Conservation (phyloP, 805 yeast species). For the Jamesozyma gamospora region DNA sequence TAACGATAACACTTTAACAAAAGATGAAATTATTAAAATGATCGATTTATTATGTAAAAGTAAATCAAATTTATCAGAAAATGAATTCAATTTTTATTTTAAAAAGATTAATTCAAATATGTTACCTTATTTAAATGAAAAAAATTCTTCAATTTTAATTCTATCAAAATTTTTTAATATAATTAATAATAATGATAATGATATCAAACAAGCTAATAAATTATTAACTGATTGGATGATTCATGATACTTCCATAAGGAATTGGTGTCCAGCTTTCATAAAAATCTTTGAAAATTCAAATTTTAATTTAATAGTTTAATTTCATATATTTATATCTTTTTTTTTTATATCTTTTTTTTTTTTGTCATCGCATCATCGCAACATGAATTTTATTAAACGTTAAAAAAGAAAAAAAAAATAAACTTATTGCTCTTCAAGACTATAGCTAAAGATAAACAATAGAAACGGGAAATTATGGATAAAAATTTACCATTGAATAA, state of each 20-base stretch:
- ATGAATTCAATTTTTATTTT: slow-evolving; percentile 37
- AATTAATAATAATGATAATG: slow-evolving; percentile 12
- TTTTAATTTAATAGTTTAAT: no score
- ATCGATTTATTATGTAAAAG: slow-evolving; percentile 20
- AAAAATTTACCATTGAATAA: background rate
- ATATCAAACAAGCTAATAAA: slow-evolving; percentile 30
- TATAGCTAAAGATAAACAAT: no score
- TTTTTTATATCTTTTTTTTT: no score
- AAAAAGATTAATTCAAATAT: slow-evolving; percentile 31
- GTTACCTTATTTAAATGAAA: slow-evolving; percentile 22
- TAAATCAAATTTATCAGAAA: slow-evolving; percentile 30
- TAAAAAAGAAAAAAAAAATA: no score
- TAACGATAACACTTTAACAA: background rate
- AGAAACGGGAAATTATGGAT: background rate
- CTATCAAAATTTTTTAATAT: slow-evolving; percentile 21
- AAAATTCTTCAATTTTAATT: slow-evolving; percentile 3
- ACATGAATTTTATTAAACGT: no score
- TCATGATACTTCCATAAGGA: slow-evolving; percentile 43
- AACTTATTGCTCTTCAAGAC: no score
- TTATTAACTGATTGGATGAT: slow-evolving; percentile 44
- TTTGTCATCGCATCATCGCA: no score
- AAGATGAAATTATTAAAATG: slow-evolving; percentile 14
- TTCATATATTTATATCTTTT: no score
- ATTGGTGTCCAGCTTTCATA: slow-evolving; percentile 62
- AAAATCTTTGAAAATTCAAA: slow-evolving; percentile 37